phyloP scores from a whole-genome alignment of 345 rosid species.

The Cardamine chenopodiifolia region DNA sequence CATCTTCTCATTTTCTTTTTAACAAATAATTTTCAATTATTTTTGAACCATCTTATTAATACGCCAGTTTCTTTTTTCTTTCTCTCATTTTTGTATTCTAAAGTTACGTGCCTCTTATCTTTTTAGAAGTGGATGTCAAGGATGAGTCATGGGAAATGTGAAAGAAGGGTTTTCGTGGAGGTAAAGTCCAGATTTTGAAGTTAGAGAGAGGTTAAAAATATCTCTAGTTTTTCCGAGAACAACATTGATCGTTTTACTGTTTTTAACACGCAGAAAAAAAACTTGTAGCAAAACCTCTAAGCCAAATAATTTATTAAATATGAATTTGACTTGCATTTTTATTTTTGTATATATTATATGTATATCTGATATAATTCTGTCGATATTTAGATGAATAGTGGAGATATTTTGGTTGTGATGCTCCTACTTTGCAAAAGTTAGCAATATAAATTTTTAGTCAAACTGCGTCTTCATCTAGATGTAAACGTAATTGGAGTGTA shows the following conservation, averaged over 20 bases:
- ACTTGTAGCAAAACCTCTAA: neutral
- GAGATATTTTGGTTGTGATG: constrained; percentile 1
- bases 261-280: too few species aligned
- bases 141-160: neutral
- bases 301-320: neutral
- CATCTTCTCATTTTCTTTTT: too few species aligned
- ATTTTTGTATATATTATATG: neutral
- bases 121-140: neutral
- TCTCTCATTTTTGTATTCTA: neutral
- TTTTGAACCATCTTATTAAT: neutral
- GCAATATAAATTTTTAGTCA: constrained; percentile 3
- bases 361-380: neutral
- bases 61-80: neutral
- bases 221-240: too few species aligned
- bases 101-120: neutral
- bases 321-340: neutral
- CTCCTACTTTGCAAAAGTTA: neutral
- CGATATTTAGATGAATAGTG: constrained; percentile 3
- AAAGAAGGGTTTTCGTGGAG: neutral
- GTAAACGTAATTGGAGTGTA: neutral
- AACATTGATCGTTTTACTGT: too few species aligned
- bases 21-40: neutral
- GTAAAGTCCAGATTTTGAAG: neutral
- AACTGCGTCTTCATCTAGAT: neutral
- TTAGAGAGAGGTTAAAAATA: neutral